Evolutionary conservation across 805 yeast species (phyloP).

Genomic region (Ogataea minuta): DNA sequence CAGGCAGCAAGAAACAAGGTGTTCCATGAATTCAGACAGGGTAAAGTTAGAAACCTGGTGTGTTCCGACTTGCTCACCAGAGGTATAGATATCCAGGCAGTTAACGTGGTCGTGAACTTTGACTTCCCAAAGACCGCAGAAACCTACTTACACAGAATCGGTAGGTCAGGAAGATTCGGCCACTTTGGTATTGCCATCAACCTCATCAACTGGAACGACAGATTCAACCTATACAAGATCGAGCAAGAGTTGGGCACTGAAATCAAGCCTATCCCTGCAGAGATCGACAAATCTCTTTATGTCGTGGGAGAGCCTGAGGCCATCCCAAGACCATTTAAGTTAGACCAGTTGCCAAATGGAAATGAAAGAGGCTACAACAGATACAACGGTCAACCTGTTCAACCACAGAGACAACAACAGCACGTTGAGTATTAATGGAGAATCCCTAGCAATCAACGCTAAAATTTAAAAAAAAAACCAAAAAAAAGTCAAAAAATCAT

Average conservation of each 20-base stretch:
- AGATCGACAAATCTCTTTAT: constrained; percentile 83
- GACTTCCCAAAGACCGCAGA: constrained; percentile 99
- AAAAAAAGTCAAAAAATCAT: constrained; percentile 10
- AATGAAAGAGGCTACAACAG: constrained; percentile 28
- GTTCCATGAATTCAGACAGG: constrained; percentile 98
- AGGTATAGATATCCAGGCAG: constrained; percentile 99
- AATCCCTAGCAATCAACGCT: neutral
- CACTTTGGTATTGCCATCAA: constrained; percentile 97
- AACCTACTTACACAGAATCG: constrained; percentile 96
- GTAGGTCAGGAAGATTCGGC: constrained; percentile 98
- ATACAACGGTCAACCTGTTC: constrained; percentile 32
- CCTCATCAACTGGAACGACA: constrained; percentile 94
- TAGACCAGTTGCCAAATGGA: constrained; percentile 46
- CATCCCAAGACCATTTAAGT: constrained; percentile 88
- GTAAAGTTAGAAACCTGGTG: constrained; percentile 94
- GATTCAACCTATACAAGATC: constrained; percentile 88
- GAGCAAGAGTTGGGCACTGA: constrained; percentile 98
- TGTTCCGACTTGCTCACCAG: constrained; percentile 95
- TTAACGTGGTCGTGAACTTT: constrained; percentile 94
- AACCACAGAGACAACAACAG: constrained; percentile 26
- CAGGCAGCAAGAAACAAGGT: constrained; percentile 96
- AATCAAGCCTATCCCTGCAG: constrained; percentile 94
- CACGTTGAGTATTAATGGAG: constrained; percentile 9
- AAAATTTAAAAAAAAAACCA: constrained; percentile 9
- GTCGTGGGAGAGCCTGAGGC: constrained; percentile 75